Conservation (phyloP, 768 basidiomycete species). For the Boletus patriciae region DNA sequence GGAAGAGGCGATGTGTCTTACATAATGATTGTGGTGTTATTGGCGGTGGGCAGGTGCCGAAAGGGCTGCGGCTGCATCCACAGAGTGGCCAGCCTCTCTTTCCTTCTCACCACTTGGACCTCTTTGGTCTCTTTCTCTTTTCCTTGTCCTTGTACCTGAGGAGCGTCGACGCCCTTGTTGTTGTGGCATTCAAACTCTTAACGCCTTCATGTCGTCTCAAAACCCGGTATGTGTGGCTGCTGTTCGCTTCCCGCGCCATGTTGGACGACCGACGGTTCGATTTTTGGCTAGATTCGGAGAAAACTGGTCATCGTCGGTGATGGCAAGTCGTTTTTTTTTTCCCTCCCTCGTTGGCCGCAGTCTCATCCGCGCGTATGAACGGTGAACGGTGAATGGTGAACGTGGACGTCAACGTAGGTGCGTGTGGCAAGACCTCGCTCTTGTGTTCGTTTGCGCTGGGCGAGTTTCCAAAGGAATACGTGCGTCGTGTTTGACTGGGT, state of each 20-base stretch:
- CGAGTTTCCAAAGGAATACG: slow-evolving; percentile 95
- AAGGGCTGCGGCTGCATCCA: slow-evolving; percentile 27
- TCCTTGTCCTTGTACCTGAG: slow-evolving; percentile 1
- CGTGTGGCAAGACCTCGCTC: slow-evolving; percentile 94
- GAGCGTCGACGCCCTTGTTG: background rate
- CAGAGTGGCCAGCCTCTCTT: slow-evolving; percentile 23
- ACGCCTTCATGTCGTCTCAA: slow-evolving; percentile 47
- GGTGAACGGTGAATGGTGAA: no score
- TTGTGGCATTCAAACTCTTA: background rate
- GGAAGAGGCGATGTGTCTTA: slow-evolving; percentile 23
- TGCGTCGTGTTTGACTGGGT: slow-evolving; percentile 42
- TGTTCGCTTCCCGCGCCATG: background rate
- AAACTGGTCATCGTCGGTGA: slow-evolving; percentile 98
- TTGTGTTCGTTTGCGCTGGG: slow-evolving; percentile 90
- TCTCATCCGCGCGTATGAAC: no score
- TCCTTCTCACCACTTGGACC: slow-evolving; percentile 16
- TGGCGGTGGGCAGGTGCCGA: slow-evolving; percentile 26
- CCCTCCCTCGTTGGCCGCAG: no score
- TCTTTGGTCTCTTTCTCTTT: background rate
- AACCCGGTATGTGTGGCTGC: slow-evolving; percentile 51
- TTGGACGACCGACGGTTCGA: background rate
- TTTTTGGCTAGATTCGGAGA: slow-evolving; percentile 68
- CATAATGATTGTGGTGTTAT: slow-evolving; percentile 28
- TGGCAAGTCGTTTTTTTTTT: slow-evolving; percentile 51
- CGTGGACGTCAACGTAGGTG: no score